Base-by-base conservation (phyloP, 768 basidiomycete genomes). In the Hygrophoropsis aurantiaca region DNA sequence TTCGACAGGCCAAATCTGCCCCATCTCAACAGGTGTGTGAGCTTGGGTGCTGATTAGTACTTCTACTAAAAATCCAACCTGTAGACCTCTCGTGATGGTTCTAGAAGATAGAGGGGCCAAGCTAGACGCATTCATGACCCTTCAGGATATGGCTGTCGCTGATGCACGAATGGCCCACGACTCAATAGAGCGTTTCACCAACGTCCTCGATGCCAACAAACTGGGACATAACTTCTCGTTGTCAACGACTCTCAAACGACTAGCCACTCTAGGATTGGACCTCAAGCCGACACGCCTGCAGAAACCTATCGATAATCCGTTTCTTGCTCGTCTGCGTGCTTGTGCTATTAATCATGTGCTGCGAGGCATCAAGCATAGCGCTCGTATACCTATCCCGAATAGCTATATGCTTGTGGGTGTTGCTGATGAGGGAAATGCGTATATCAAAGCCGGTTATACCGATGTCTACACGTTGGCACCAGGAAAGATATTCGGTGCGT, bases 361-460 rank as follows among this genome's bases (percentile, higher is more conserved):
- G 33, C 76, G 88, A 5, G 80, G 81, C 34, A 79, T 93, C 57
- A 92, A 92, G 55, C 81, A 88, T 54, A 70, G 74, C 32, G 90
- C 90, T 0, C 74, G 88, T 8, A 87, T 94, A 21, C 80, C 75
- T 3, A 75, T 94, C 9, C 83, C 83, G 0, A 67, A 81, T 1
- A 83, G 82, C 50, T 81, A 81, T 49, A 72, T 82, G 21, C 73
- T 94, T 1, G 86, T 91, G 10, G 91, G 92, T 1, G 78, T 93
- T 8, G 85, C 88, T 3, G 91, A 94, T 55, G 88, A 92, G 64
- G 88, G 88, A 0, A 80, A 83, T 0, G 79, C 82, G 0, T 87
- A 88, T 51, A 60, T 58, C 35, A 44, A 60, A 7, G 67, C 62
- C n/a, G 82, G 82, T 1, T 58, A 66, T 43, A 57, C 75, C 30